Percentiles rank a stretch among this genome's conserved stretches.
Evolutionary conservation across 495 filamentous ascomycete genomes (phyloP).

Genomic region (Endocarpon pusillum): DNA sequence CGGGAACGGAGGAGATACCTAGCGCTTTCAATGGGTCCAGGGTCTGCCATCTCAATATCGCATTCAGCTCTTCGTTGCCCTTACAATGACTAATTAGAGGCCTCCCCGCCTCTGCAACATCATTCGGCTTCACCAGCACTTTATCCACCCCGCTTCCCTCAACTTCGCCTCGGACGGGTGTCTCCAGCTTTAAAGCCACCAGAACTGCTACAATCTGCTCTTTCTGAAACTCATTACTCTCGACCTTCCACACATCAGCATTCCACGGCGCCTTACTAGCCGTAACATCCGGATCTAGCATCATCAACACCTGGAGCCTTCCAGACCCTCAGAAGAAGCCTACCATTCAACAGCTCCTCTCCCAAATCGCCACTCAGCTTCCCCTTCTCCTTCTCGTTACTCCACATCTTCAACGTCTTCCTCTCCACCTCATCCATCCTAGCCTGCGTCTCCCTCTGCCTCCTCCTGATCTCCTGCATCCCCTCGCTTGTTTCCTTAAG

Average conservation of each 20-base stretch:
- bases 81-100: conserved; percentile 16
- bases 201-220: conserved; percentile 24
- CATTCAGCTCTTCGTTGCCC: too few species aligned
- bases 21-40: too few species aligned
- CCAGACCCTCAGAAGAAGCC: conserved; percentile 4
- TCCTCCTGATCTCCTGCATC: conserved; percentile 21
- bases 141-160: conserved; percentile 19
- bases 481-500: conserved; percentile 23
- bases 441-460: conserved; percentile 25
- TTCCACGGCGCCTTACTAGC: conserved; percentile 30
- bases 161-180: conserved; percentile 17
- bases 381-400: conserved; percentile 27
- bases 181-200: conserved; percentile 43
- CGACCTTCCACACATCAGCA: conserved; percentile 43
- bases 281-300: conserved; percentile 22
- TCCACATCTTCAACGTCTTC: conserved; percentile 26
- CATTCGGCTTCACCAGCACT: conserved; percentile 23
- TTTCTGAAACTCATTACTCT: conserved; percentile 24
- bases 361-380: conserved; percentile 25
- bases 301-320: conserved; percentile 1
- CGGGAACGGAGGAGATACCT: too few species aligned
- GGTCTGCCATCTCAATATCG: too few species aligned
- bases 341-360: conserved; percentile 24
- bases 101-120: conserved; percentile 24
- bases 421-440: conserved; percentile 30